Evolutionary conservation across 2,329 filamentous ascomycete genomes (phyloP), one percentile per base, ranked within the genome.

Genomic region (Dothistroma pini): DNA sequence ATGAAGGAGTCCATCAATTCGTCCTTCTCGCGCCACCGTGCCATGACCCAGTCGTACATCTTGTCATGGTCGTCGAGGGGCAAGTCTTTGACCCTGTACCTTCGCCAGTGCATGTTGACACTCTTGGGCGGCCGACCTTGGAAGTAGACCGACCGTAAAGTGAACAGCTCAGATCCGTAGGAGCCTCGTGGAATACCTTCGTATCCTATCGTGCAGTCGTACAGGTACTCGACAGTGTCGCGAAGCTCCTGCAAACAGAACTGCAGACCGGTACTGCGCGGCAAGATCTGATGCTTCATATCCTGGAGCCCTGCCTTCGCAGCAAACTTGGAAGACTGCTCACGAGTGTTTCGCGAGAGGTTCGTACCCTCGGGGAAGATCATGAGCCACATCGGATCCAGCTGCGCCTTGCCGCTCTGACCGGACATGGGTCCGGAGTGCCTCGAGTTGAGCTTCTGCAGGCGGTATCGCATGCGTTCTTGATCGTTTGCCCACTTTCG

Each of bases 21-120:
- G 69, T 99, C 95, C 76, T 99, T 99, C 72, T 96, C 92, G 44
- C 87, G 85, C 93, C 93, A 99, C 50, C 93, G 84, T 44, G 88
- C 83, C 51, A 88, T 83, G 25, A 97, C 78, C 95, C 95, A 99
- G 8, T 81, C 70, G 60, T 93, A 88, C 72, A 99, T 97, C 29
- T 82, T 79, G 35, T 89, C 83, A 8, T 83, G 81, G 68, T 89
- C 84, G 53, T 90, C 83, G 4, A 96, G 80, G 0, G 95, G 95
- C 29, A 99, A 93, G 52, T 91, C 87, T 16, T 83, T 83, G 21
- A 96, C 72, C 25, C 84, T 82, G 76, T 96, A 97, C 21, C 93
- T 87, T 57, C 95, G 87, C 93, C 93, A 99, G 78, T 97, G 88
- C 80, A 97, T 91, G 76, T 97, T 97, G 69, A 97, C 92, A 1